These are phyloP conservation scores for Stemphylium lycopersici DNA, from an alignment of 2,329 filamentous ascomycete species.

Conservation along the genomic window DNA sequence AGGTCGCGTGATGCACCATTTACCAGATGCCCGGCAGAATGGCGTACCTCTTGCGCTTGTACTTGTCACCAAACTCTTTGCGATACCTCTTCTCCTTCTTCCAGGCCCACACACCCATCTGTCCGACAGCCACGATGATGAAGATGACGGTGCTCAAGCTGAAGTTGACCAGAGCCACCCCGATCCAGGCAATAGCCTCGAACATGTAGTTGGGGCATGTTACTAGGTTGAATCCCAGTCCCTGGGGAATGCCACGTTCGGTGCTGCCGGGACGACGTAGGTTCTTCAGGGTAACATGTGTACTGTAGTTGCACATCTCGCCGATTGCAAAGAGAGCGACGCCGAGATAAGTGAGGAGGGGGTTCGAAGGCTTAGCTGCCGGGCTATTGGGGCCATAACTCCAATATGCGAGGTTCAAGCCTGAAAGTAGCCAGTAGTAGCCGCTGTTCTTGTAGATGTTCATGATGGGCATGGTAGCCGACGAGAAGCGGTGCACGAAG, in stretches of 20 bases:
- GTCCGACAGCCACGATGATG: constrained; percentile 70
- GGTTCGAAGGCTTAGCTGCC: constrained; percentile 62
- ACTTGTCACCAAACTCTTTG: constrained; percentile 88
- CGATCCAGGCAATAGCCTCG: constrained; percentile 84
- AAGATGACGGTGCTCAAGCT: constrained; percentile 82
- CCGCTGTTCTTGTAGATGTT: constrained; percentile 96
- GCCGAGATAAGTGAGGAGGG: constrained; percentile 62
- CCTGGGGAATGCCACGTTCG: constrained; percentile 84
- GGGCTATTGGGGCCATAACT: constrained; percentile 79
- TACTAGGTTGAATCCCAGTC: constrained; percentile 82
- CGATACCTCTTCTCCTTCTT: constrained; percentile 93
- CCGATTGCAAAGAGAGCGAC: constrained; percentile 76
- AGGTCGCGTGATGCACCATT: background rate
- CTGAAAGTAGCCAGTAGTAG: constrained; percentile 91
- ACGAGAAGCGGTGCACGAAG: constrained; percentile 93
- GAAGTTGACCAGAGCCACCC: constrained; percentile 78
- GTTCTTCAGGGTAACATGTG: constrained; percentile 78
- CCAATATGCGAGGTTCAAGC: constrained; percentile 80
- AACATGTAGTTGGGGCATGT: constrained; percentile 99
- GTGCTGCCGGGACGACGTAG: constrained; percentile 78
- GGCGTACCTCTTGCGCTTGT: constrained; percentile 90
- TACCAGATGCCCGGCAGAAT: constrained; percentile 80
- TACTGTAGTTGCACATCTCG: constrained; percentile 78
- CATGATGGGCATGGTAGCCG: constrained; percentile 86
- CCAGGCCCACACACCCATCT: constrained; percentile 87